Evolutionary conservation across 805 yeast species (phyloP).

Genomic region (Myxozyma neotropica): DNA sequence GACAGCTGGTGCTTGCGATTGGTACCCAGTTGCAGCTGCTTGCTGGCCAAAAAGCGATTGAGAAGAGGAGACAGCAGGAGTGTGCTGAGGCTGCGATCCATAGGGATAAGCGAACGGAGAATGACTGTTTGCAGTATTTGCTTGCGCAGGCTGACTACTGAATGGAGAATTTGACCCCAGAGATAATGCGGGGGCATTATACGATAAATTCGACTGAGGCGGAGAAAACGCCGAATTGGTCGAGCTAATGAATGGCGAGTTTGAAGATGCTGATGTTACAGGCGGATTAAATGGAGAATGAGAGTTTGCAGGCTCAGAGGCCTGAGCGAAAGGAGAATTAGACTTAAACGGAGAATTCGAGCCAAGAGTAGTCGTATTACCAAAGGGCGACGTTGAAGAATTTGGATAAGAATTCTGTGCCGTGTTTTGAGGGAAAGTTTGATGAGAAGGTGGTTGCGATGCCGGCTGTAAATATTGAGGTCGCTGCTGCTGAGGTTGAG

Average conservation of each 20-base stretch:
- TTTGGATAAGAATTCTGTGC: not conserved
- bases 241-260: not conserved
- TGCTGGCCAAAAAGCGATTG: no score
- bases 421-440: not conserved
- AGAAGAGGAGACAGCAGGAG: no score
- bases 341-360: conserved; percentile 2
- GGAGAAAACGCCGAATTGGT: not conserved
- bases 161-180: not conserved
- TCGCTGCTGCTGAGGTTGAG: not conserved
- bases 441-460: not conserved
- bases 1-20: not conserved
- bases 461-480: not conserved
- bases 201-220: not conserved
- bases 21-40: not conserved
- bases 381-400: not conserved
- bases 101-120: not conserved
- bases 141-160: not conserved
- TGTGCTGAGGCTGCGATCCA: no score
- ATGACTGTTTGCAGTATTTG: not conserved
- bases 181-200: no score
- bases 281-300: not conserved
- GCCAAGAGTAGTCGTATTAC: not conserved
- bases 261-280: not conserved
- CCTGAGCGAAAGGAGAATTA: not conserved
- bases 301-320: not conserved